Percentiles rank a stretch among this genome's conserved stretches.
These are phyloP conservation scores for Emericellopsis atlantica DNA, from an alignment of 2,329 filamentous ascomycete species.

Conservation along the genomic window DNA sequence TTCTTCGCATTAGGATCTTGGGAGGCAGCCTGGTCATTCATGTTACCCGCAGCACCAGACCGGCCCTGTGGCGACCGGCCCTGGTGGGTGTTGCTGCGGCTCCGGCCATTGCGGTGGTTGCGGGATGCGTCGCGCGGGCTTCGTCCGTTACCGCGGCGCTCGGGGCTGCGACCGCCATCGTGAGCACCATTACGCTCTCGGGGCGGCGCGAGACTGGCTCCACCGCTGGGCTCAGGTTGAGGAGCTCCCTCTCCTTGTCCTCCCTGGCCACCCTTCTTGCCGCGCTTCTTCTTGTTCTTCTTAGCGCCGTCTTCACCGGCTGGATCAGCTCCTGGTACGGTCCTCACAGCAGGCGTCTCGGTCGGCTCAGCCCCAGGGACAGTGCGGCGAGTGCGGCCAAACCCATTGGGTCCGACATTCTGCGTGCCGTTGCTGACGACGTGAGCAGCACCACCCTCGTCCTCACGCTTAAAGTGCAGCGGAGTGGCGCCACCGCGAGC, in stretches of 20 bases:
- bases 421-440: slow-evolving; percentile 66
- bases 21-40: slow-evolving; percentile 29
- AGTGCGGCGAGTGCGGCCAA: slow-evolving; percentile 60
- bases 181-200: slow-evolving; percentile 22
- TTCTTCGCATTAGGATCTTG: slow-evolving; percentile 83
- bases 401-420: slow-evolving; percentile 64
- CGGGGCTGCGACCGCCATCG: slow-evolving; percentile 49
- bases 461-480: slow-evolving; percentile 92
- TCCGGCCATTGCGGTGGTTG: slow-evolving; percentile 31
- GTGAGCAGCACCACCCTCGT: slow-evolving; percentile 87
- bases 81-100: slow-evolving; percentile 38
- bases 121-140: slow-evolving; percentile 46
- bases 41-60: slow-evolving; percentile 10
- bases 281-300: slow-evolving; percentile 98
- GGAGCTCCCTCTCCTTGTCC: slow-evolving; percentile 28
- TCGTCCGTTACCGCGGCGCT: slow-evolving; percentile 39
- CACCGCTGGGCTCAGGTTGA: slow-evolving; percentile 28
- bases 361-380: slow-evolving; percentile 79
- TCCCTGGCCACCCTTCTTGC: slow-evolving; percentile 76
- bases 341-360: slow-evolving; percentile 55
- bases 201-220: slow-evolving; percentile 34
- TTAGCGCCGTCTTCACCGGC: slow-evolving; percentile 57
- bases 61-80: slow-evolving; percentile 12
- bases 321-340: slow-evolving; percentile 50
- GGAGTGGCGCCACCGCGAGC: slow-evolving; percentile 82